Evolutionary conservation across 2,329 filamentous ascomycete species (phyloP), one percentile per base, ranked within the genome.

Genomic region (Aspergillus sp.): DNA sequence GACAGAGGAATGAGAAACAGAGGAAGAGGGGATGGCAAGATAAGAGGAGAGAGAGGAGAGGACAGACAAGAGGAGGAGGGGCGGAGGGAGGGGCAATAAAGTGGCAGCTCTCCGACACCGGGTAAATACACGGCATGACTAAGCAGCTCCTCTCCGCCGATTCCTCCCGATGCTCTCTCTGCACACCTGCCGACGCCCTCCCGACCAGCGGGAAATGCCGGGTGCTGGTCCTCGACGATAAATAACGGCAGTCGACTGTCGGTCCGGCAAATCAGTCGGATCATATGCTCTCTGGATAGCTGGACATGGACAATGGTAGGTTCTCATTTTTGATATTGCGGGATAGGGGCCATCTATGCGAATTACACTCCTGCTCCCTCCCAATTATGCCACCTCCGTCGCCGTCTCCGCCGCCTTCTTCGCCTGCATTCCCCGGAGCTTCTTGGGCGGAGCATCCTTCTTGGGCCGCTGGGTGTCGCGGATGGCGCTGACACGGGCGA

Each of bases 401-500:
- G 51, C 49, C 48, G 55, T 42, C 49, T 56, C 53, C 29, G 53
- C 69, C 47, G 79, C 80, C 72, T 82, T 80, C 69, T 74, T 55
- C 55, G 83, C 84, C 74, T 86, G 85, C 49, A 72, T 72, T 52
- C 88, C 86, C 58, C 86, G 76, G 52, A 72, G 71, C 78, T 93
- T 93, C 57, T 65, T 60, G 68, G 79, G 78, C 52, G 76, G 76
- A 44, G 69, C 66, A 41, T 80, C 73, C 80, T 93, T 93, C 68
- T 80, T 77, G 51, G 80, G 69, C 61, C 73, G 74, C 76, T 93
- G 82, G 53, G 82, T 78, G 57, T 73, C 72, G 65, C 80, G 82
- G 71, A 94, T 75, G 56, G 86, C 86, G 56, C 80, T 86, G 60
- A 82, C 86, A 58, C 91, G 85, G 66, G 86, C 72, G 57, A 96